Evolutionary conservation across 2,329 filamentous ascomycete genomes (phyloP), one percentile per base, ranked within the genome.

Genomic region (Pyrenochaeta sp.): DNA sequence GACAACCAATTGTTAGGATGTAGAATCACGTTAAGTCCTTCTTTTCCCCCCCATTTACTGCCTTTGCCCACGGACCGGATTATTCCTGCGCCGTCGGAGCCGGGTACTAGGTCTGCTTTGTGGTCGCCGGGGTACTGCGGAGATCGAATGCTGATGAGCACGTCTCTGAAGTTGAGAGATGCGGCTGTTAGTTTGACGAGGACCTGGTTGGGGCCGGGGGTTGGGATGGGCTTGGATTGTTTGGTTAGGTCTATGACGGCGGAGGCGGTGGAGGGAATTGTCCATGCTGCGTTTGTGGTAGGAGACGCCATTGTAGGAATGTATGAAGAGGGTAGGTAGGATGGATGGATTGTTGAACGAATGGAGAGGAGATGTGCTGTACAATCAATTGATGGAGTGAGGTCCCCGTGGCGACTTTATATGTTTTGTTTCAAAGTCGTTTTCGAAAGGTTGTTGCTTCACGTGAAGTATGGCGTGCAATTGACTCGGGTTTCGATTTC

Each of bases 151-250:
- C 46, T 39, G 19, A 66, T 25, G 12, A 66, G 57, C 28, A 68
- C 22, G 40, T 71, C 67, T 43, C 68, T 61, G 47, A 59, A 72
- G 36, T 73, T 72, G n/a, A 72, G 62, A 19, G 68, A 61, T 6
- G 60, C 64, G 22, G 70, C 69, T 22, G 60, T 68, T 24, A 73
- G 57, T 15, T 53, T 57, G 42, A 71, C 39, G 10, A 71, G 52
- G 7, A 72, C 62, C 22, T 67, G 59, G 19, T 56, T 27, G 2
- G 58, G 53, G 1, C 46, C 59, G 15, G 55, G 50, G 1, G 37
- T 52, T 3, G 58, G 55, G 19, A 57, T 30, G 1, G 42, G 12
- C 3, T 36, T 34, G 3, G 36, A 27, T 2, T 15, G 24, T 9
- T 50, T 45, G 27, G 9, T 36, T 15, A 64, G 51, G 9, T 59